Percentiles rank a stretch among this genome's conserved stretches.
These are phyloP conservation scores for Trichoderma atrobrunneum DNA, from an alignment of 2,329 filamentous ascomycete genomes.

Conservation along the genomic window DNA sequence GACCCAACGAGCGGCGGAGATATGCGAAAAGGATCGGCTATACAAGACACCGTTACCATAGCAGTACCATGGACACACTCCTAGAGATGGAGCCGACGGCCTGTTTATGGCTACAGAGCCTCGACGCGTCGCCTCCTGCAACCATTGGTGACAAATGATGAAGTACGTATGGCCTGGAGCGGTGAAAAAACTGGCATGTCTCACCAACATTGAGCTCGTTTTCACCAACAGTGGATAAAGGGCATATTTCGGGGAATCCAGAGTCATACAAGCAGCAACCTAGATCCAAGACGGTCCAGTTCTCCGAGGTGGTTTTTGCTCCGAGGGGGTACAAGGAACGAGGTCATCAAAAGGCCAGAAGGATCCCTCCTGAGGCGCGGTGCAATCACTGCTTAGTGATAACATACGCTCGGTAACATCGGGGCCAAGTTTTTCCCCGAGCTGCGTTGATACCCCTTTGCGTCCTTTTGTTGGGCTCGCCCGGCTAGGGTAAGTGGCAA, in stretches of 20 bases:
- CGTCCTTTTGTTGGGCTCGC: neutral
- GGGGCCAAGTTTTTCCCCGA: neutral
- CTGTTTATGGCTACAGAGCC: neutral
- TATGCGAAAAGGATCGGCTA: constrained; percentile 1
- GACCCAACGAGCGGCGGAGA: neutral
- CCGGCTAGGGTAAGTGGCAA: neutral
- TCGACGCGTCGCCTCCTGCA: neutral
- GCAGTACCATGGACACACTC: neutral
- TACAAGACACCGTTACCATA: neutral
- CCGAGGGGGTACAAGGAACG: neutral
- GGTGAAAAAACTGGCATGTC: constrained; percentile 4
- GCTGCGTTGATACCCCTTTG: neutral
- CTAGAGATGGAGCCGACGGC: neutral
- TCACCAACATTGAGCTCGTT: neutral
- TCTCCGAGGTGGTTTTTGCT: neutral
- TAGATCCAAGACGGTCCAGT: neutral
- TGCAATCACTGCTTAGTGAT: neutral
- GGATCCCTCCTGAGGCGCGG: neutral
- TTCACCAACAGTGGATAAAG: neutral
- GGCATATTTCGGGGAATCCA: neutral
- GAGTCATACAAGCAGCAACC: neutral
- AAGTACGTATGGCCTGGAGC: neutral
- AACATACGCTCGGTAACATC: neutral
- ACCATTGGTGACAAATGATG: neutral
- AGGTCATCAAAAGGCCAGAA: neutral